These are phyloP conservation scores for Astrothelium macrocarpum DNA, from an alignment of 495 filamentous ascomycete species.

Conservation along the genomic window DNA sequence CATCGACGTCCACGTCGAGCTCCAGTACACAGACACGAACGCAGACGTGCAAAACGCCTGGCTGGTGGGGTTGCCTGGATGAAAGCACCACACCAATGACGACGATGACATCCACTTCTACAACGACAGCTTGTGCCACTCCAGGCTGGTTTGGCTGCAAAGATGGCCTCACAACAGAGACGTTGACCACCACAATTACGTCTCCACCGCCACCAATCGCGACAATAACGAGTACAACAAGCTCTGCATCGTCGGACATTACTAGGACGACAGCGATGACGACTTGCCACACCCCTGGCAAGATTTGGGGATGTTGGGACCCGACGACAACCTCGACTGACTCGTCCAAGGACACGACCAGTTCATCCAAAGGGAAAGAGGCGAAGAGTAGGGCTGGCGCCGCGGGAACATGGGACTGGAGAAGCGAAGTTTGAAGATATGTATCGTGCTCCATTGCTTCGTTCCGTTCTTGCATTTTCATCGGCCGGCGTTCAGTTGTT, in stretches of 20 bases:
- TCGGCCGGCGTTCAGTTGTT: neutral
- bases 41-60: slow-evolving; percentile 79
- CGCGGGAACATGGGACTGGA: neutral
- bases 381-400: neutral
- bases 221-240: slow-evolving; percentile 37
- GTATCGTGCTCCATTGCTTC: neutral
- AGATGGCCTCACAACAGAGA: slow-evolving; percentile 27
- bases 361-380: neutral
- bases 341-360: neutral
- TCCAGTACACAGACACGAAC: slow-evolving; percentile 57
- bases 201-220: neutral
- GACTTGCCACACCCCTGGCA: slow-evolving; percentile 5
- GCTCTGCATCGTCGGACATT: slow-evolving; percentile 49
- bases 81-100: slow-evolving; percentile 39
- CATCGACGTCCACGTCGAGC: slow-evolving; percentile 34
- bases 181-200: slow-evolving; percentile 3
- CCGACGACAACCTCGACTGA: neutral
- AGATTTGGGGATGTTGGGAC: neutral
- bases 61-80: slow-evolving; percentile 69
- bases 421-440: neutral
- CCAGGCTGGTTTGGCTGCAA: slow-evolving; percentile 39
- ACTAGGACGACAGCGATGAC: slow-evolving; percentile 32
- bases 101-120: slow-evolving; percentile 39
- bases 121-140: slow-evolving; percentile 21
- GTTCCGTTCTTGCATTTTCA: neutral